Percentiles rank a stretch among this genome's conserved stretches.
These are phyloP conservation scores for Goffeauzyma gilvescens DNA, from an alignment of 768 basidiomycete species.

Conservation along the genomic window DNA sequence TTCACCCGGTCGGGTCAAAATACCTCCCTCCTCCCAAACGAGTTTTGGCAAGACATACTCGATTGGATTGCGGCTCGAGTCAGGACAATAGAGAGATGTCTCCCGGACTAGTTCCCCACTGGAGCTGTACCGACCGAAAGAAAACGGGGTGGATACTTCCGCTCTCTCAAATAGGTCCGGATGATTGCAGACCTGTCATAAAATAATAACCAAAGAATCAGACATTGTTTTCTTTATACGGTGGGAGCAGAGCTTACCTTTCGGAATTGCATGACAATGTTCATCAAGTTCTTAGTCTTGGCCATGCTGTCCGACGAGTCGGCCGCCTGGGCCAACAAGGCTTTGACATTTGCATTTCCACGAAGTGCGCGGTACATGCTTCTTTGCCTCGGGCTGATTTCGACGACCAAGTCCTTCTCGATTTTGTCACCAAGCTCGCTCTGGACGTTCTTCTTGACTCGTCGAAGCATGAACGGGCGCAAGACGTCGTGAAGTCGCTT, in stretches of 20 bases:
- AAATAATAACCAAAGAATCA: neutral
- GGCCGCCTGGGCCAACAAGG: constrained; percentile 79
- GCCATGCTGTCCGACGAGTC: constrained; percentile 67
- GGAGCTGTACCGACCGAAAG: constrained; percentile 63
- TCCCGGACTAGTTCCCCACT: constrained; percentile 70
- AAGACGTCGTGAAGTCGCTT: constrained; percentile 93
- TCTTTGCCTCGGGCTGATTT: constrained; percentile 80
- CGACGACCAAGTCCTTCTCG: constrained; percentile 85
- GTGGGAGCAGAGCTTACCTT: constrained; percentile 41
- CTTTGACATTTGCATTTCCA: constrained; percentile 82
- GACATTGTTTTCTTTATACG: neutral
- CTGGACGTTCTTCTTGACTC: constrained; percentile 96
- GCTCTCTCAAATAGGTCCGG: constrained; percentile 95
- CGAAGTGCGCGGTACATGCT: constrained; percentile 72
- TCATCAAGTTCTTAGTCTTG: constrained; percentile 87
- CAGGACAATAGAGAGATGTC: constrained; percentile 63
- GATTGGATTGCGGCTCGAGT: constrained; percentile 76
- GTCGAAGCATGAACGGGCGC: constrained; percentile 95
- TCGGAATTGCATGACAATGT: constrained; percentile 98
- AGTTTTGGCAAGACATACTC: constrained; percentile 55
- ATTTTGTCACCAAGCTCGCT: constrained; percentile 99
- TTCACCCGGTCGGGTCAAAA: constrained; percentile 47
- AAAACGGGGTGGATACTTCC: constrained; percentile 81
- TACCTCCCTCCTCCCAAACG: constrained; percentile 57
- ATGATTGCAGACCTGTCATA: constrained; percentile 77